Base-by-base conservation (phyloP, 2,329 filamentous ascomycete genomes). In the Coleophoma eucalyptorum region DNA sequence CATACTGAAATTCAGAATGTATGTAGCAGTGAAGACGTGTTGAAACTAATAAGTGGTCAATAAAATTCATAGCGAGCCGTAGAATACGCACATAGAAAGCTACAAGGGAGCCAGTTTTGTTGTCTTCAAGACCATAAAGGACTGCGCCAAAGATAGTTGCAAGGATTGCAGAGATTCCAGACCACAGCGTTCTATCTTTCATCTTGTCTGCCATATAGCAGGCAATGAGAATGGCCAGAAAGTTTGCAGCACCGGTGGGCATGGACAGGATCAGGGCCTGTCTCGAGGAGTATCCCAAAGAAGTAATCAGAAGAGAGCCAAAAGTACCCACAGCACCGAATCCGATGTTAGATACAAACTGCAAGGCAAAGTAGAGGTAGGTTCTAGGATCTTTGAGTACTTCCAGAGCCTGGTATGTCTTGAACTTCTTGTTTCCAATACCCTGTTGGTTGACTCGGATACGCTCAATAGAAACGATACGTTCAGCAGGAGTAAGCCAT, bases 391-490 rank as follows among this genome's bases (percentile, higher is more conserved):
- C 37, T 12, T 40, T 40, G 37, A 40, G 12, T 15, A 40, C n/a
- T 16, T 40, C 37, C 10, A 40, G 8, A 18, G 37, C 37, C n/a
- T 80, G 75, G 52, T 63, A 69, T 37, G 65, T 58, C 7, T 73
- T 75, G 60, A 80, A 79, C 51, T 71, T 71, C 50, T 68, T 72
- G 59, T 70, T 77, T 49, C 72, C 67, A 34, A 80, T 73, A 21
- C 79, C 78, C 2, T 76, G 80, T 64, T 80, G 73, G 64, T 82
- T 81, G 48, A 75, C 69, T 35, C 71, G 75, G 50, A 81, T 71
- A 49, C 77, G 74, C 63, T 75, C 75, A 33, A 78, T 65, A 4
- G 78, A 66, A 1, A 69, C 70, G 4, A 74, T 69, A 53, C 69
- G 69, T 55, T 74, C 70, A 15, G 54, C 58, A 34, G 68, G 60